Percentiles rank a stretch among this genome's conserved stretches.
Conservation (phyloP, 345 rosid genomes). For the Aegle marmelos region DNA sequence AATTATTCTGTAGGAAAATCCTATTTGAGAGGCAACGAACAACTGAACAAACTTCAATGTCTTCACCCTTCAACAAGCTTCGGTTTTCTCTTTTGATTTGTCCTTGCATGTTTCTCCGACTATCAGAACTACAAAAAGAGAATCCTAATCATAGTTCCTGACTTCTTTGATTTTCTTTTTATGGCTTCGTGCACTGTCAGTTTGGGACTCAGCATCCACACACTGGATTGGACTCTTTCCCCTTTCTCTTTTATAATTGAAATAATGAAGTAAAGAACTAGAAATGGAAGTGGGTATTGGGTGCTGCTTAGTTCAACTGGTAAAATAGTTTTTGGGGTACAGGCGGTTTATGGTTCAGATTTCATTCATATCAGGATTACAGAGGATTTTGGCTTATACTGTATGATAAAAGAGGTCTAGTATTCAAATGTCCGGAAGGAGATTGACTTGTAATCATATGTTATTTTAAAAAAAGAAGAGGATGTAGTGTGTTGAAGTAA, state of each 20-base stretch:
- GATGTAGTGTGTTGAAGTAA: background rate
- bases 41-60: slow-evolving; percentile 4
- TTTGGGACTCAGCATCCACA: slow-evolving; percentile 11
- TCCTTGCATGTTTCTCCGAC: background rate
- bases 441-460: too few relatives aligned
- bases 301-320: background rate
- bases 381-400: background rate
- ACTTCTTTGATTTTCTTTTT: background rate
- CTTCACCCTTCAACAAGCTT: background rate
- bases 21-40: slow-evolving; percentile 5
- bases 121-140: slow-evolving; percentile 3
- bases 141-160: background rate
- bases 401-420: background rate
- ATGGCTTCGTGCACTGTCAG: background rate
- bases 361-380: background rate
- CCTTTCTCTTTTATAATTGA: background rate
- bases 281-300: too few relatives aligned
- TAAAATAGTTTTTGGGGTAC: background rate
- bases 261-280: background rate
- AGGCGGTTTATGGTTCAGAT: background rate
- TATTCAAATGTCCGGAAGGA: too few relatives aligned
- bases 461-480: background rate
- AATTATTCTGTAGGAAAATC: background rate
- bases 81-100: background rate
- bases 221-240: background rate